A percentile compares a stretch with the other conserved stretches of the same genome.
Conservation (phyloP, 179 eudicot species). For the Actinidia chinensis region DNA sequence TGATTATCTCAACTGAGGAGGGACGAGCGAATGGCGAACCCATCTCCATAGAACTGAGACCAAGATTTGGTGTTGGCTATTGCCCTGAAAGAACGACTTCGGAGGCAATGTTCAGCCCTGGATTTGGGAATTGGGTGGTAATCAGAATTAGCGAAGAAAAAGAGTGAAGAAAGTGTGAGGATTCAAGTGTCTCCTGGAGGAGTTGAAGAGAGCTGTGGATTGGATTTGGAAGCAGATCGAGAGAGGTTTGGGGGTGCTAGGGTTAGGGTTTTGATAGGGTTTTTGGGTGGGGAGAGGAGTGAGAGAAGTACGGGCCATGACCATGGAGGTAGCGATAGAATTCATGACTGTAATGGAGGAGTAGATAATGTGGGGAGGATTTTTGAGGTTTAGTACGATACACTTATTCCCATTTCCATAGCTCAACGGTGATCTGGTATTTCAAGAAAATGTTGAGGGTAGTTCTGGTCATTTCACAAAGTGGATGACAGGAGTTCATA, state of each 20-base stretch:
- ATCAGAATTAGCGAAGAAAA: conserved; percentile 39
- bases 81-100: conserved; percentile 58
- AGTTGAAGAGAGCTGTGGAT: conserved; percentile 13
- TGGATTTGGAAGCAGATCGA: conserved; percentile 10
- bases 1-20: conserved; percentile 71
- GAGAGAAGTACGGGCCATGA: conserved; percentile 36
- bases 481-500: no score
- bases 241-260: conserved; percentile 24
- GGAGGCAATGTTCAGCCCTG: conserved; percentile 34
- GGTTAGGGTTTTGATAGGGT: conserved; percentile 36
- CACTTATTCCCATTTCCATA: background rate
- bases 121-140: conserved; percentile 33
- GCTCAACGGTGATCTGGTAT: background rate
- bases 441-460: background rate
- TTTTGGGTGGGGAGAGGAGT: conserved; percentile 26
- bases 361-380: conserved; percentile 28
- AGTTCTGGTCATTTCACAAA: background rate
- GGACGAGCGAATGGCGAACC: conserved; percentile 88
- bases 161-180: conserved; percentile 35
- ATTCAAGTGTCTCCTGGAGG: conserved; percentile 41
- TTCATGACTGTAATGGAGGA: conserved; percentile 23
- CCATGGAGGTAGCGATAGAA: background rate
- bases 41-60: conserved; percentile 86
- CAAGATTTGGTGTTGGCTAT: conserved; percentile 90
- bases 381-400: background rate